Conservation (phyloP, 495 filamentous ascomycete genomes). For the Margaritispora aquatica region DNA sequence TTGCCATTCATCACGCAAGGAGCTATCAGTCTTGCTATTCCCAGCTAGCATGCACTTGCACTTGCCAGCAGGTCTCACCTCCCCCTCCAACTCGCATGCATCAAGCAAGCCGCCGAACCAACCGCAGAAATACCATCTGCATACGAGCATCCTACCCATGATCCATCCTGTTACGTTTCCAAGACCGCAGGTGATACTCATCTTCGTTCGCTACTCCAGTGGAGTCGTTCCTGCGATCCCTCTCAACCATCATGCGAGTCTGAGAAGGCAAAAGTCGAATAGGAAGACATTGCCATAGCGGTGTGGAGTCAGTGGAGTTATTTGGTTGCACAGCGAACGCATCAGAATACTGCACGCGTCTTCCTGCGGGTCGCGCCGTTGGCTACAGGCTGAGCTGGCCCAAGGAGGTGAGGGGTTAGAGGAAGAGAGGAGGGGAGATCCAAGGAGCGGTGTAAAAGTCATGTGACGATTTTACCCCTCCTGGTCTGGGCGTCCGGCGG, state of each 20-base stretch:
- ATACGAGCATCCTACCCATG: too few relatives aligned
- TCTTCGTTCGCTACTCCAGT: slow-evolving; percentile 2
- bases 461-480: background rate
- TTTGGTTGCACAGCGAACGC: slow-evolving; percentile 19
- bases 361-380: background rate
- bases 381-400: background rate
- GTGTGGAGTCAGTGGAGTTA: slow-evolving; percentile 15
- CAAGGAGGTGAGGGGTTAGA: background rate
- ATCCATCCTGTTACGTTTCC: slow-evolving; percentile 10
- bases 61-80: background rate
- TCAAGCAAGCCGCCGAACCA: background rate
- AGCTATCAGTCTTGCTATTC: background rate
- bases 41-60: background rate
- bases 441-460: background rate
- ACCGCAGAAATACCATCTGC: background rate
- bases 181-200: slow-evolving; percentile 16
- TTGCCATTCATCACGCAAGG: background rate
- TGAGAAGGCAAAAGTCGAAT: background rate
- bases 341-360: background rate
- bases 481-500: background rate
- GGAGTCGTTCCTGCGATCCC: slow-evolving; percentile 17
- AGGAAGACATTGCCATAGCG: slow-evolving; percentile 2
- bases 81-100: background rate
- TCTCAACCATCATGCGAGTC: background rate
- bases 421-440: background rate